Evolutionary conservation across 106 monocot species (phyloP).

Genomic region (Alisma plantagoaquatica): DNA sequence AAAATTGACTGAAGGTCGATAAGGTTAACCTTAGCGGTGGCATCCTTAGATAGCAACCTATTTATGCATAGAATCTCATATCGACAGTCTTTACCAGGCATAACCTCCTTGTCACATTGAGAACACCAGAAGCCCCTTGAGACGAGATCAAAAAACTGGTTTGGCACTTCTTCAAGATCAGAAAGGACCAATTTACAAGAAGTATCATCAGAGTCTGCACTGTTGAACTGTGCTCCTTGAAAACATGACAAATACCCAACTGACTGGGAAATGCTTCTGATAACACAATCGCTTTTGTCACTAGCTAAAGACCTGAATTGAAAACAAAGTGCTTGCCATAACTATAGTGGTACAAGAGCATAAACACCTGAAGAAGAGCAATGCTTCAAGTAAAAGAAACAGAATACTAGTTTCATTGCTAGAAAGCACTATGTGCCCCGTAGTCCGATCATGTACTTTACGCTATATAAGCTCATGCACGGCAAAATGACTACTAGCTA

Average conservation of each 20-base stretch:
- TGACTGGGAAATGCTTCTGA: conserved; percentile 33
- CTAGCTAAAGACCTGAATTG: conserved; percentile 29
- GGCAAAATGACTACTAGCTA: too few species aligned
- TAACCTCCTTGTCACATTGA: conserved; percentile 37
- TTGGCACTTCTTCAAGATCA: conserved; percentile 19
- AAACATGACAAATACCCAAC: conserved; percentile 91
- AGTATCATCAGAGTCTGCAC: conserved; percentile 15
- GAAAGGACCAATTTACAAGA: conserved; percentile 51
- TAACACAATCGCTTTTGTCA: conserved; percentile 22
- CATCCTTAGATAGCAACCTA: neutral
- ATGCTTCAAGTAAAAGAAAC: too few species aligned
- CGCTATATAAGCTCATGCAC: too few species aligned
- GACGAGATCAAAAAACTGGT: conserved; percentile 56
- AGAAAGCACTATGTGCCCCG: too few species aligned
- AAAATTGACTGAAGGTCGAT: conserved; percentile 40
- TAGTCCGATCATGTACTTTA: too few species aligned
- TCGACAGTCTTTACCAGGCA: neutral
- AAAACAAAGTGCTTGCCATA: neutral
- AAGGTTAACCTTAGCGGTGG: conserved; percentile 12
- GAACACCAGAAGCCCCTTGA: conserved; percentile 70
- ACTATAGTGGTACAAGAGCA: neutral
- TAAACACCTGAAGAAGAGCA: too few species aligned
- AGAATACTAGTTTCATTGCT: too few species aligned
- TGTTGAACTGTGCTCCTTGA: conserved; percentile 21
- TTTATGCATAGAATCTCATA: neutral